These are phyloP conservation scores for Phyllachora maydis DNA, from an alignment of 2,329 filamentous ascomycete species.

Conservation along the genomic window DNA sequence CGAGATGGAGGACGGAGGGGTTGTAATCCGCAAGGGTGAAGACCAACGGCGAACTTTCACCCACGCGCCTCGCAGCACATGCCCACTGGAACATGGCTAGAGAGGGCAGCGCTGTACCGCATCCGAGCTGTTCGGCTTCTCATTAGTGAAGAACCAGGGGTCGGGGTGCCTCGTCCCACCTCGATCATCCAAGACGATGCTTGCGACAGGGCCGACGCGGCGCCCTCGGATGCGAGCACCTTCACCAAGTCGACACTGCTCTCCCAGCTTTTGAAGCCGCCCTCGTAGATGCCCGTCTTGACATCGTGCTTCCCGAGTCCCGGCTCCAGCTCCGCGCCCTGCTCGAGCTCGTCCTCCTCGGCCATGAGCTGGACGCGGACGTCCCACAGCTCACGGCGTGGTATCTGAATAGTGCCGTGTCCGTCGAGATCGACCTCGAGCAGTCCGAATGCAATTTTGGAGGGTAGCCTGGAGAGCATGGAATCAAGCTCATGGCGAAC, in stretches of 20 bases:
- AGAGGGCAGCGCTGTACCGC: conserved; percentile 56
- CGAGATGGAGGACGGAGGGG: conserved; percentile 52
- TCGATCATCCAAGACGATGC: conserved; percentile 26
- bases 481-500: conserved; percentile 24
- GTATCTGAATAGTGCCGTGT: conserved; percentile 30
- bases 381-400: conserved; percentile 63
- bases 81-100: conserved; percentile 49
- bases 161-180: conserved; percentile 16
- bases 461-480: conserved; percentile 41
- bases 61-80: conserved; percentile 7
- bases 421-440: conserved; percentile 39
- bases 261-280: conserved; percentile 81
- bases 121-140: conserved; percentile 40
- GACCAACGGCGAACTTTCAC: conserved; percentile 17
- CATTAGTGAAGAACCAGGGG: conserved; percentile 6
- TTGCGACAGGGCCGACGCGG: conserved; percentile 11
- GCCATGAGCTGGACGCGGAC: conserved; percentile 67
- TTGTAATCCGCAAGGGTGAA: conserved; percentile 67
- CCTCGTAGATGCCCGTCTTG: conserved; percentile 66
- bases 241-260: conserved; percentile 64
- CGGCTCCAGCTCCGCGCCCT: conserved; percentile 17
- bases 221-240: conserved; percentile 27
- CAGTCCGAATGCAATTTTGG: conserved; percentile 49
- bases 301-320: conserved; percentile 52
- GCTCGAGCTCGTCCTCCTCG: conserved; percentile 28